A percentile compares a stretch with the other conserved stretches of the same genome.
Evolutionary conservation across 2,329 filamentous ascomycete genomes (phyloP).

Genomic region (Phaeosphaeria sp.): DNA sequence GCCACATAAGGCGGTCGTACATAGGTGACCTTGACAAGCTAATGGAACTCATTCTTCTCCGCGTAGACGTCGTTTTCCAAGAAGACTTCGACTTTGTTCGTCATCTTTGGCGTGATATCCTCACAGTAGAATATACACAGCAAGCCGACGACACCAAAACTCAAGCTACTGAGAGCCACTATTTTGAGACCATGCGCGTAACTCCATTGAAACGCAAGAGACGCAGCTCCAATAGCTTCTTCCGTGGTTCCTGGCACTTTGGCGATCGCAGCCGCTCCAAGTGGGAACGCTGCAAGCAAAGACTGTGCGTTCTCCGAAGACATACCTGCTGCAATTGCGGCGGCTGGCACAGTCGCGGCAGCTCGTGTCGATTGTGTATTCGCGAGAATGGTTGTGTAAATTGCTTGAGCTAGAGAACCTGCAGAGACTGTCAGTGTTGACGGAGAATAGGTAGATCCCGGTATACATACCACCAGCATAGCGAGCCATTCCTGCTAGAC

Average conservation of each 20-base stretch:
- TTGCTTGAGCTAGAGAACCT: constrained; percentile 30
- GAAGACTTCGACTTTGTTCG: constrained; percentile 35
- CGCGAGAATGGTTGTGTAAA: constrained; percentile 53
- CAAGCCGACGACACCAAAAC: constrained; percentile 27
- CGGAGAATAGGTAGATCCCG: not conserved
- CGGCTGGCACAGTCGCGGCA: constrained; percentile 23
- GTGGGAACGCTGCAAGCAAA: constrained; percentile 30
- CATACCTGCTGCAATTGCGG: constrained; percentile 30
- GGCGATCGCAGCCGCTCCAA: constrained; percentile 28
- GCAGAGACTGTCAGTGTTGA: not conserved
- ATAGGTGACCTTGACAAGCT: not conserved
- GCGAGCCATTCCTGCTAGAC: constrained; percentile 32
- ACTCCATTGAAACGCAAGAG: constrained; percentile 26
- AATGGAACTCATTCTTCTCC: constrained; percentile 34
- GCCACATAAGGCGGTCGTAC: not conserved
- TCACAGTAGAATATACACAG: constrained; percentile 29
- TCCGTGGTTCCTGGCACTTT: constrained; percentile 21
- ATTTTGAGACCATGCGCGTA: constrained; percentile 31
- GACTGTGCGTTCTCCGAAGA: constrained; percentile 25
- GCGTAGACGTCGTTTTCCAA: constrained; percentile 36
- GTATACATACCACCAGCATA: constrained; percentile 20
- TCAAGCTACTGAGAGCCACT: constrained; percentile 27
- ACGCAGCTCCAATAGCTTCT: constrained; percentile 24
- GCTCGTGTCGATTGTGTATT: constrained; percentile 36
- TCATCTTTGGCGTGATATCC: constrained; percentile 34